Conservation (phyloP, 1,284 basidiomycete species). For the Takashimella tepidaria region DNA sequence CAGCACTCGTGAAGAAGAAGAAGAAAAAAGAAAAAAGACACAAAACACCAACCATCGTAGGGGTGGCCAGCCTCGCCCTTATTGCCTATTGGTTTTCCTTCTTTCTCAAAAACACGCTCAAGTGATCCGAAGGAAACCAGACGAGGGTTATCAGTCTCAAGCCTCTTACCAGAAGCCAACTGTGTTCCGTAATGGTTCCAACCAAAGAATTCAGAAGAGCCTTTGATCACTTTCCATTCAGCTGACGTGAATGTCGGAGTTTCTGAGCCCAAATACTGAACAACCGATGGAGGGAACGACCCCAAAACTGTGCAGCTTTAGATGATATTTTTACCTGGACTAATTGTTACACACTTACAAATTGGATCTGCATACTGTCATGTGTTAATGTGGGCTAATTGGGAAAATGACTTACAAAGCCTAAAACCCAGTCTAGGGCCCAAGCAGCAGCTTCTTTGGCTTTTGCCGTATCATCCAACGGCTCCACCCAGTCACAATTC, state of each 20-base stretch:
- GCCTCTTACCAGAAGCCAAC: conserved; percentile 15
- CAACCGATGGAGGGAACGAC: conserved; percentile 2
- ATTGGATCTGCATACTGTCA: conserved; percentile 28
- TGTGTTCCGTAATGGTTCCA: conserved; percentile 26
- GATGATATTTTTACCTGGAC: no score
- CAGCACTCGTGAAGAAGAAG: no score
- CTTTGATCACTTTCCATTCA: conserved; percentile 18
- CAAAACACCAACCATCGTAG: conserved; percentile 15
- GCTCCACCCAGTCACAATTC: conserved; percentile 30
- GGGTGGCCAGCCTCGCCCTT: conserved; percentile 28
- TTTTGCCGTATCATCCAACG: conserved; percentile 18
- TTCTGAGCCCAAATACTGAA: conserved; percentile 6
- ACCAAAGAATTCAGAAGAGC: conserved; percentile 23
- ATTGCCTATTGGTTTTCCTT: conserved; percentile 24
- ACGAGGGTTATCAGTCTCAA: conserved; percentile 6
- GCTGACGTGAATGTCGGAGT: conserved; percentile 9
- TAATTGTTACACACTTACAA: conserved; percentile 19
- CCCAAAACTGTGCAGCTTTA: neutral
- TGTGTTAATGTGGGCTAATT: neutral
- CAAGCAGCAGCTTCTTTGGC: conserved; percentile 16
- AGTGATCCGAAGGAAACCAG: conserved; percentile 11
- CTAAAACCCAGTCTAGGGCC: conserved; percentile 10
- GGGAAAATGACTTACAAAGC: conserved; percentile 16
- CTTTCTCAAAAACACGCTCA: conserved; percentile 17
- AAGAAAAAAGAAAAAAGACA: neutral